Percentiles rank a stretch among this genome's conserved stretches.
phyloP scores from a whole-genome alignment of 169 alveolate species.

The Plasmodium malariae region DNA sequence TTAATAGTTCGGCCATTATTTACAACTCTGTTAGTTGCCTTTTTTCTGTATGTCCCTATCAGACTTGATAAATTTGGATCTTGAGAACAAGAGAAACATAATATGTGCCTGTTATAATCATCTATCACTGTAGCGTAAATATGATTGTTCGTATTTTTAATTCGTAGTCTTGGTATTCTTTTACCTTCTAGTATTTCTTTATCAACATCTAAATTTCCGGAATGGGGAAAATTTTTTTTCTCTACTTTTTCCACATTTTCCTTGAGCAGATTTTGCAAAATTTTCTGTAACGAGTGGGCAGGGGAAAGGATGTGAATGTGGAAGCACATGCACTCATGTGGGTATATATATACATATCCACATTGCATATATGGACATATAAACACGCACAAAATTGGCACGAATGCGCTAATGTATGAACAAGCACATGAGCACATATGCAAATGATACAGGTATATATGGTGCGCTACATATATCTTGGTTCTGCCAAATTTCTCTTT shows the following conservation, averaged over 20 bases:
- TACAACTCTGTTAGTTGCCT: constrained; percentile 76
- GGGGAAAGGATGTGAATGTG: neutral
- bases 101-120: constrained; percentile 78
- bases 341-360: neutral
- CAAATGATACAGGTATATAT: too few relatives aligned
- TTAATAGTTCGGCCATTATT: constrained; percentile 82
- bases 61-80: constrained; percentile 74
- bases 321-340: neutral
- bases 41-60: constrained; percentile 82
- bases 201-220: constrained; percentile 43
- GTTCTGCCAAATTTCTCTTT: neutral
- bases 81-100: constrained; percentile 80
- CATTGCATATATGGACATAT: neutral
- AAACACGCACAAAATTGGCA: neutral
- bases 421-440: neutral
- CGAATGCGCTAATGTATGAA: neutral
- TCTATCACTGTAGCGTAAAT: constrained; percentile 84
- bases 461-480: neutral
- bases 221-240: constrained; percentile 44
- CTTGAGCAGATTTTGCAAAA: constrained; percentile 73
- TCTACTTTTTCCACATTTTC: constrained; percentile 77
- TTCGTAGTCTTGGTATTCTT: constrained; percentile 79
- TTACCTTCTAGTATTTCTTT: constrained; percentile 82
- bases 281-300: constrained; percentile 28
- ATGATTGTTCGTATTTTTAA: constrained; percentile 81